These are phyloP conservation scores for Seiridium unicorne DNA, from an alignment of 2,329 filamentous ascomycete genomes.

Conservation along the genomic window DNA sequence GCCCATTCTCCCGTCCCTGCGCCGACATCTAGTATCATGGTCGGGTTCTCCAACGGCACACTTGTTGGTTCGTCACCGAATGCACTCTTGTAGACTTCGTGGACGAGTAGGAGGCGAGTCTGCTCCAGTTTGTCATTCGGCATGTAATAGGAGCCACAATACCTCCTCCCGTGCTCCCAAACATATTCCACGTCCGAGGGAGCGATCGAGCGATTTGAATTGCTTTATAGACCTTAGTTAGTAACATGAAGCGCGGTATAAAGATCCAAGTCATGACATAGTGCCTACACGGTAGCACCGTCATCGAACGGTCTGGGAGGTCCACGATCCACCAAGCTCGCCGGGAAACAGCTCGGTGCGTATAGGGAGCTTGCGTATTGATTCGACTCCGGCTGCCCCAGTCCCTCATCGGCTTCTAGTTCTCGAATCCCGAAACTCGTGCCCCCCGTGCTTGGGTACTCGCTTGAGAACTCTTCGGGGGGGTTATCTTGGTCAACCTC, in stretches of 20 bases:
- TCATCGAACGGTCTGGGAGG: slow-evolving; percentile 33
- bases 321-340: slow-evolving; percentile 31
- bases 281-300: slow-evolving; percentile 37
- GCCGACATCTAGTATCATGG: slow-evolving; percentile 55
- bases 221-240: slow-evolving; percentile 11
- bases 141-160: slow-evolving; percentile 62
- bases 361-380: slow-evolving; percentile 43
- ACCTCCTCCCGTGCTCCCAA: slow-evolving; percentile 61
- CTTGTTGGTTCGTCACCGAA: slow-evolving; percentile 44
- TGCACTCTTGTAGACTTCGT: slow-evolving; percentile 60
- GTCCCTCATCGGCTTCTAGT: slow-evolving; percentile 15
- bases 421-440: slow-evolving; percentile 13
- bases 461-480: slow-evolving; percentile 19
- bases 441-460: slow-evolving; percentile 20
- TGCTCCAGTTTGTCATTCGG: slow-evolving; percentile 67
- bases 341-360: slow-evolving; percentile 37
- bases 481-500: slow-evolving; percentile 26
- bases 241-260: neutral
- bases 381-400: slow-evolving; percentile 13
- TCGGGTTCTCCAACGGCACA: slow-evolving; percentile 38
- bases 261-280: neutral
- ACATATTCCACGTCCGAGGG: slow-evolving; percentile 53
- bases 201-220: slow-evolving; percentile 46
- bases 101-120: slow-evolving; percentile 58
- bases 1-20: slow-evolving; percentile 56